Conservation (phyloP, 148 eudicot genomes). For the Nepenthes gracilis region DNA sequence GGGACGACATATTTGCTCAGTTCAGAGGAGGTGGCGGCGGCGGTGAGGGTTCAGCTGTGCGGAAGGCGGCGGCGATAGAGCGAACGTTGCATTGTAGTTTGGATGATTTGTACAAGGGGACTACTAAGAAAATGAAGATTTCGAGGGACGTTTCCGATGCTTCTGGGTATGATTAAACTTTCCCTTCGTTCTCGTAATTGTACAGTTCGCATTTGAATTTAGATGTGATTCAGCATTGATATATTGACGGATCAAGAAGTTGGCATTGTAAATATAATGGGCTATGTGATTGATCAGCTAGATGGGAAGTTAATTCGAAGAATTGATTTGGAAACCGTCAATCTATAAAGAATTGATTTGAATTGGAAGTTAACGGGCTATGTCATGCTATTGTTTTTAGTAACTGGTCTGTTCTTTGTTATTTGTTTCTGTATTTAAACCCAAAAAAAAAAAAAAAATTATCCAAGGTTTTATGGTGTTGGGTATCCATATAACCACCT, state of each 20-base stretch:
- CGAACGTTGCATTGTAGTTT: constrained; percentile 15
- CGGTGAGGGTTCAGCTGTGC: constrained; percentile 10
- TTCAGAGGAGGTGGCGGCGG: constrained; percentile 8
- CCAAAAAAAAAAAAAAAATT: too few species aligned
- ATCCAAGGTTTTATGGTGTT: too few species aligned
- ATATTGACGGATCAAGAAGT: neutral
- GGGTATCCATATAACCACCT: too few species aligned
- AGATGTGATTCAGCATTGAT: neutral
- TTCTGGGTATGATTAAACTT: constrained; percentile 15
- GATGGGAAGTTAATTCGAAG: too few species aligned
- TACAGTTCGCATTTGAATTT: neutral
- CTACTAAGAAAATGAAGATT: constrained; percentile 25
- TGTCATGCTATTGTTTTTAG: too few species aligned
- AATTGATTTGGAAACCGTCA: too few species aligned
- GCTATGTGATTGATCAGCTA: too few species aligned
- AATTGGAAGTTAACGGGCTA: too few species aligned
- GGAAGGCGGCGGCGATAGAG: constrained; percentile 19
- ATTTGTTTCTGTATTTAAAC: too few species aligned
- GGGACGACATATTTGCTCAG: constrained; percentile 50
- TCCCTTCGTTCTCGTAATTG: neutral
- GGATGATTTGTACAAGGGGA: constrained; percentile 21
- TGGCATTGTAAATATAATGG: too few species aligned
- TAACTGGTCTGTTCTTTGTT: too few species aligned
- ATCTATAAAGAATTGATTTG: too few species aligned
- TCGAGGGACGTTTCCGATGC: constrained; percentile 22